These are phyloP conservation scores for Strobilomyces echinocephalus DNA, from an alignment of 768 basidiomycete genomes.

Conservation along the genomic window DNA sequence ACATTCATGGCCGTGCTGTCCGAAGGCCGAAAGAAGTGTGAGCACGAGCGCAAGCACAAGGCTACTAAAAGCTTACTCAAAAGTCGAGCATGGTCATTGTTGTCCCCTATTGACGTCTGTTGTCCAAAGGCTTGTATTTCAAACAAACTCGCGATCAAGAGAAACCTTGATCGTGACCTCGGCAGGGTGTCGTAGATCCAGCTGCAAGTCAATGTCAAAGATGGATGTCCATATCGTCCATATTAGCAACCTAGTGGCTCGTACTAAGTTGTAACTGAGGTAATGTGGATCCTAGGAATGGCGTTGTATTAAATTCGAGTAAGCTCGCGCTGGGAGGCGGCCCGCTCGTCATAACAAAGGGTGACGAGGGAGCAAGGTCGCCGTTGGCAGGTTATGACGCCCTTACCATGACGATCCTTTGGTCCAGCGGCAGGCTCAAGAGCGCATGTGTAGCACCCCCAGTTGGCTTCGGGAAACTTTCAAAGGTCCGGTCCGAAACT, in stretches of 20 bases:
- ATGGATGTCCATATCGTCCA: not conserved
- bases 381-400: no score
- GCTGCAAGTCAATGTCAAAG: not conserved
- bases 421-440: no score
- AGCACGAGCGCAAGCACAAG: conserved; percentile 16
- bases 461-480: no score
- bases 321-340: no score
- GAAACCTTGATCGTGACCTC: not conserved
- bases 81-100: conserved; percentile 23
- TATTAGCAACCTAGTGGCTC: not conserved
- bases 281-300: not conserved
- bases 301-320: no score
- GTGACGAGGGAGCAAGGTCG: no score
- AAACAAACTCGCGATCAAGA: conserved; percentile 9
- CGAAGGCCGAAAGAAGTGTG: conserved; percentile 5
- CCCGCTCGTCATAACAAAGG: no score
- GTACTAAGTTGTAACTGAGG: no score
- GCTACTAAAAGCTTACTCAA: conserved; percentile 10
- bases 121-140: conserved; percentile 18
- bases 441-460: no score
- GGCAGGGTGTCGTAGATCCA: not conserved
- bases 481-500: no score
- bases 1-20: conserved; percentile 49
- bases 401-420: no score
- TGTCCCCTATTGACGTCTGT: conserved; percentile 27